Base-by-base conservation (phyloP, 768 basidiomycete species). In the Termitomyces sp. region DNA sequence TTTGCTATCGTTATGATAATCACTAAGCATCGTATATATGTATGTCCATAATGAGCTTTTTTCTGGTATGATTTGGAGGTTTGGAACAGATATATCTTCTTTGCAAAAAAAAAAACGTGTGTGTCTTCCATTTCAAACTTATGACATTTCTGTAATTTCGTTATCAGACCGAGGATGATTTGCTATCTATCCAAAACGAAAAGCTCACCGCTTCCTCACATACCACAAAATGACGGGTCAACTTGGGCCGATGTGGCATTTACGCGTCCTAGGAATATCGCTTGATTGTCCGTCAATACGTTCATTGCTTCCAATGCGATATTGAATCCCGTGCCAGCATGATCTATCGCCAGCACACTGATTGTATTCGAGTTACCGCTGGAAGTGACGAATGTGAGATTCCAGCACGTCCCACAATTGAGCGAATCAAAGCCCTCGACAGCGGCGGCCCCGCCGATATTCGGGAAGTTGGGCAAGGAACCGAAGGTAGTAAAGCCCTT, bases 341-440 rank as follows among this genome's bases (percentile, higher is more conserved):
- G 65, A 62, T 85, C 81, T 22, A 86, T 67, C 4, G 75, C 82
- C 4, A 78, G 68, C 8, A 84, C 62, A 33, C 72, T 72, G 66
- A 82, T 71, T 48, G 63, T 75, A 42, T 56, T 70, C 10, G 62
- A 62, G 7, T 36, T 55, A 13, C 70, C 69, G 0, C 20, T 14
- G 13, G 38, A 0, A 47, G 63, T 65, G 26, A 71, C 70, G 67
- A 75, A 83, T 8, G 75, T 75, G 62, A 85, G 64, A 58, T 71
- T 42, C 81, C 81, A 86, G 69, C 85, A 85, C 24, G 75, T 73
- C 2, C 80, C 81, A 61, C 84, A 85, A 54, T 73, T 68, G 6
- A 58, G 50, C 1, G 80, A 82, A 64, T 78, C 70, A 66, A 69
- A 85, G 30, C 73, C 75, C 6, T 58, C 63, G 58, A 85, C 70